Evolutionary conservation across 768 basidiomycete genomes (phyloP).

Genomic region (Leccinellum luteum): DNA sequence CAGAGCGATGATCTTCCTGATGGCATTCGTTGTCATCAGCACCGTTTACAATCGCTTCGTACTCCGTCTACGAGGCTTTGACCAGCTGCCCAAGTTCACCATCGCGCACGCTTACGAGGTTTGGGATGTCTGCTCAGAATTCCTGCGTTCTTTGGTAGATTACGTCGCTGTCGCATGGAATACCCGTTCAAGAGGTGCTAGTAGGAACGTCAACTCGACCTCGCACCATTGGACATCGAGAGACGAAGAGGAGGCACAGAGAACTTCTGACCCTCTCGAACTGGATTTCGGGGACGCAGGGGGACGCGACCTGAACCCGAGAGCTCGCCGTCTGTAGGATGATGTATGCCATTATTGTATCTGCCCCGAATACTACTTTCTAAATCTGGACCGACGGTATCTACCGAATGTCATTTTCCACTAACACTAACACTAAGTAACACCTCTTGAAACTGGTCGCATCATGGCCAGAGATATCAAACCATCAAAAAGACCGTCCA

Average conservation of each 20-base stretch:
- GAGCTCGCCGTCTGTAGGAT: constrained; percentile 12
- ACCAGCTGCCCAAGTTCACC: constrained; percentile 68
- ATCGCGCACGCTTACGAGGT: constrained; percentile 25
- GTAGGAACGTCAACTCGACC: constrained; percentile 16
- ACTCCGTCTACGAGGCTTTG: constrained; percentile 65
- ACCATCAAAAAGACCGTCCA: constrained; percentile 12
- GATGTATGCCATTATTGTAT: too few relatives aligned
- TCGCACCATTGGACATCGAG: constrained; percentile 34
- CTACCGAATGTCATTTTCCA: constrained; percentile 13
- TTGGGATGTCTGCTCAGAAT: constrained; percentile 18
- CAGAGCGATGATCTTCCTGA: constrained; percentile 55
- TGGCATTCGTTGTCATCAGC: constrained; percentile 65
- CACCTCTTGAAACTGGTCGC: not conserved
- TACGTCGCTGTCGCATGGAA: constrained; percentile 10
- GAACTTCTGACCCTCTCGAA: constrained; percentile 26
- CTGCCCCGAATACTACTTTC: constrained; percentile 22
- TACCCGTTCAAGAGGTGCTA: constrained; percentile 15
- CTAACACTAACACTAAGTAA: too few relatives aligned
- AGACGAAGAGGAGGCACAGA: constrained; percentile 30
- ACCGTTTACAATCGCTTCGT: constrained; percentile 78
- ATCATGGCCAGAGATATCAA: constrained; percentile 19
- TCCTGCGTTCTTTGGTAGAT: constrained; percentile 14
- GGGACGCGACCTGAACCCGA: not conserved
- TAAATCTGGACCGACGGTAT: constrained; percentile 14
- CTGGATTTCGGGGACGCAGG: not conserved